A percentile compares a stretch with the other conserved stretches of the same genome.
Conservation (phyloP, 2,329 filamentous ascomycete genomes). For the Talaromyces sp. region DNA sequence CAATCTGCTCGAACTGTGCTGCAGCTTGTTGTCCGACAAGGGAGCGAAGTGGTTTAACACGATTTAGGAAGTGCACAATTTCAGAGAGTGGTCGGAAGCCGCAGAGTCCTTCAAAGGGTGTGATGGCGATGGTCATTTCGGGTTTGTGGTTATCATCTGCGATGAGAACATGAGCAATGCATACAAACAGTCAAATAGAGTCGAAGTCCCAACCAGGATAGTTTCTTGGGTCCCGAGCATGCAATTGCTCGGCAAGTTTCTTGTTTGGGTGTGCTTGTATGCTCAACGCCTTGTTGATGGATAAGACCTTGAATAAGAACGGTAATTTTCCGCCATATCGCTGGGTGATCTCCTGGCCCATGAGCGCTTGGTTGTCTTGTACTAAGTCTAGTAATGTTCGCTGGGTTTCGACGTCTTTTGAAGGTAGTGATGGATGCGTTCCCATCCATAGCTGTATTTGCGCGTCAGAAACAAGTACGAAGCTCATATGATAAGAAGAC, state of each 20-base stretch:
- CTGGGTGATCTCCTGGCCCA: constrained; percentile 68
- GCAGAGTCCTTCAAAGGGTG: constrained; percentile 91
- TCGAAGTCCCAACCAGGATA: constrained; percentile 63
- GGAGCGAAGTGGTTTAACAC: constrained; percentile 60
- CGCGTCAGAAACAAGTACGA: not conserved
- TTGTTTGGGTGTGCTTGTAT: constrained; percentile 98
- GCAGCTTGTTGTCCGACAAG: constrained; percentile 56
- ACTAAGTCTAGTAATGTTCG: constrained; percentile 84
- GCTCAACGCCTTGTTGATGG: constrained; percentile 90
- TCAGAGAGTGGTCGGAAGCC: constrained; percentile 87
- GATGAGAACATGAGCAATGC: not conserved
- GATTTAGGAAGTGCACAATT: constrained; percentile 77
- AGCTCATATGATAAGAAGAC: not conserved
- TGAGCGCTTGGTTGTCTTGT: constrained; percentile 77
- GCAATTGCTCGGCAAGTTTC: constrained; percentile 84
- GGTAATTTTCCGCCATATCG: constrained; percentile 80
- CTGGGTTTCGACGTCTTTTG: constrained; percentile 79
- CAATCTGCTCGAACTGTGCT: constrained; percentile 55
- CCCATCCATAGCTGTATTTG: constrained; percentile 88
- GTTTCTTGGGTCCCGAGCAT: constrained; percentile 82
- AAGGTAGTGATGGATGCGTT: constrained; percentile 92
- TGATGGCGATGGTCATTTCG: constrained; percentile 98
- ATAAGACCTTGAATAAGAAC: constrained; percentile 97
- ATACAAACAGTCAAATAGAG: not conserved
- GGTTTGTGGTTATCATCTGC: constrained; percentile 97